Evolutionary conservation across 345 rosid genomes (phyloP), one percentile per base, ranked within the genome.

Genomic region (Turritis glabra): DNA sequence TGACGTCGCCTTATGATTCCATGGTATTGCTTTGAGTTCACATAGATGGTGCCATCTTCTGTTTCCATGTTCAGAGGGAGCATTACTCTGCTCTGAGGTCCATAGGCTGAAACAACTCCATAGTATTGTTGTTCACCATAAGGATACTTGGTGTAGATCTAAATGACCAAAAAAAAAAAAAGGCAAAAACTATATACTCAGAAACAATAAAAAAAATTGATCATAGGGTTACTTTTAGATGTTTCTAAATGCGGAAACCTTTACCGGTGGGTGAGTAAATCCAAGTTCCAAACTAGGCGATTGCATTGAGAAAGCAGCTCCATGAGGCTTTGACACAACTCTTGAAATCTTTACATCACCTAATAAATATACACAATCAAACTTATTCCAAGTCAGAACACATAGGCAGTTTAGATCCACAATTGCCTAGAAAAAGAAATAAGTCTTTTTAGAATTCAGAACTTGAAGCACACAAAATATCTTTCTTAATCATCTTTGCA

Each of bases 21-120:
- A 80, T 92, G 89, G 76, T 95, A 92, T 77, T 95, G 99, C 84
- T 95, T 95, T 53, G 99, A 88, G 79, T 95, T 95, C 23, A 95
- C 99, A 72, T 79, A 92, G 72, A 95, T 88, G 0, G 99, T 96
- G 46, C 87, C 94, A 51, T 89, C 94, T 46, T 89, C 96, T 27
- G 87, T 59, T 55, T 83, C 77, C 84, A 89, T 73, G 80, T 82
- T 88, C 77, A 92, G 73, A 11, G 97, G 99, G 64, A 92, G 85
- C 98, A 90, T 92, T 18, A 89, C 67, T 26, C 97, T 86, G 50
- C 92, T 71, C 60, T 82, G 97, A 70, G 92, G 73, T 64, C 91
- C 97, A 71, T 82, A 83, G 57, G 97, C 54, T 40, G 97, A 84
- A 75, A 90, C 81, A 62, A 90, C 63, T 75, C 97, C 97, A 78